Conservation (phyloP, 257 asterid species). For the Agastache rugosa region DNA sequence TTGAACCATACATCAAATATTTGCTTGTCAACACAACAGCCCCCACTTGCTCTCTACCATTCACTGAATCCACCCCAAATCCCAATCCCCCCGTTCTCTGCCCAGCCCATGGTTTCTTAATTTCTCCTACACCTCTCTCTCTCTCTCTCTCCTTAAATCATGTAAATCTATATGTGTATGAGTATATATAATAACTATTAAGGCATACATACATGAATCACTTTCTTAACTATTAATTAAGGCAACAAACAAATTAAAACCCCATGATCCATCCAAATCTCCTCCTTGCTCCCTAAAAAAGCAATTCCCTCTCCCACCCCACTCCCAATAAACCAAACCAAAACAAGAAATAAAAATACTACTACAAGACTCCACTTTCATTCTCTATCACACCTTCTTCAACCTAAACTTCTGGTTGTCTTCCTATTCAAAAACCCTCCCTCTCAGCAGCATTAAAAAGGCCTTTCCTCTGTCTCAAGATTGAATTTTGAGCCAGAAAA, state of each 20-base stretch:
- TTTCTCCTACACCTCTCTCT: background rate
- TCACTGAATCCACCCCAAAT: constrained; percentile 48
- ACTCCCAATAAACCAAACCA: background rate
- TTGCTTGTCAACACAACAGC: constrained; percentile 39
- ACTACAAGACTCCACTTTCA: constrained; percentile 1
- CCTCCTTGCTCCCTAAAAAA: constrained; percentile 30
- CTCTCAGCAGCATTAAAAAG: background rate
- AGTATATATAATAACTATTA: constrained; percentile 5
- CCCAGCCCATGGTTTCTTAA: background rate
- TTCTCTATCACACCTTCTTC: constrained; percentile 25
- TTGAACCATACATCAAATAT: constrained; percentile 24
- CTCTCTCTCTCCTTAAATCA: constrained; percentile 16
- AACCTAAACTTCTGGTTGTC: constrained; percentile 24
- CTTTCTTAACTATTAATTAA: constrained; percentile 13
- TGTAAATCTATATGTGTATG: constrained; percentile 7
- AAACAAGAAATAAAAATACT: constrained; percentile 9
- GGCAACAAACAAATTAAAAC: constrained; percentile 10
- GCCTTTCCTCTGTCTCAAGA: background rate
- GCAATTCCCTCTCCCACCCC: background rate
- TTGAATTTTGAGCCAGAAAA: no score
- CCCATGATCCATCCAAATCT: constrained; percentile 29
- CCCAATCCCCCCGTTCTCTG: background rate
- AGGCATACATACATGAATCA: constrained; percentile 13
- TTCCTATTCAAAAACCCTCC: background rate
- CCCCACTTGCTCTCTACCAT: constrained; percentile 46